phyloP scores from a whole-genome alignment of 257 asterid species.

The Schizonepeta tenuifolia region DNA sequence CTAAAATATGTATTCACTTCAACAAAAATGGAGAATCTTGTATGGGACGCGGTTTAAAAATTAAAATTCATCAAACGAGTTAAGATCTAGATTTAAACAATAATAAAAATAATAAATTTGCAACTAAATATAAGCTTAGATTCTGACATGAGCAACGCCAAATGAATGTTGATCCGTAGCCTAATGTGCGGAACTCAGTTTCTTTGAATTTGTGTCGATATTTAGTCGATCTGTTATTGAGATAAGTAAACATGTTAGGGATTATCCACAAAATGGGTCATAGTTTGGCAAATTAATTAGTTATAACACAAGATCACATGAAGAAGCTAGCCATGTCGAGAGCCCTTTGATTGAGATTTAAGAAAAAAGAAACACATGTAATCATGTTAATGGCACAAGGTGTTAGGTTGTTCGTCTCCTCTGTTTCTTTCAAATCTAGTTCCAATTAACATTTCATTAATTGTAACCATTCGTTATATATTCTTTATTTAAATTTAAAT shows the following conservation, averaged over 20 bases:
- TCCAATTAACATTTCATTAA: background rate
- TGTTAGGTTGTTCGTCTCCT: background rate
- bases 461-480: background rate
- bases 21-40: too few species aligned
- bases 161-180: too few species aligned
- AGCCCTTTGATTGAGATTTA: conserved; percentile 1
- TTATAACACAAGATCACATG: conserved; percentile 1
- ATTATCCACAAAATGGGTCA: background rate
- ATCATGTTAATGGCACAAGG: conserved; percentile 1
- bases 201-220: background rate
- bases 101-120: too few species aligned
- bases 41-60: too few species aligned
- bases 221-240: background rate
- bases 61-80: background rate
- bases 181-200: too few species aligned
- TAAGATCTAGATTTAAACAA: too few species aligned
- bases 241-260: background rate
- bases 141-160: too few species aligned
- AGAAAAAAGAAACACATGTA: conserved; percentile 21
- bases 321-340: background rate
- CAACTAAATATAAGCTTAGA: too few species aligned
- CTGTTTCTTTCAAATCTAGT: background rate
- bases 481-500: too few species aligned
- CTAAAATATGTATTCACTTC: background rate
- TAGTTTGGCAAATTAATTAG: background rate